Evolutionary conservation across 495 filamentous ascomycete genomes (phyloP), one percentile per base, ranked within the genome.

Genomic region (Hypomontagnella monticulosa): DNA sequence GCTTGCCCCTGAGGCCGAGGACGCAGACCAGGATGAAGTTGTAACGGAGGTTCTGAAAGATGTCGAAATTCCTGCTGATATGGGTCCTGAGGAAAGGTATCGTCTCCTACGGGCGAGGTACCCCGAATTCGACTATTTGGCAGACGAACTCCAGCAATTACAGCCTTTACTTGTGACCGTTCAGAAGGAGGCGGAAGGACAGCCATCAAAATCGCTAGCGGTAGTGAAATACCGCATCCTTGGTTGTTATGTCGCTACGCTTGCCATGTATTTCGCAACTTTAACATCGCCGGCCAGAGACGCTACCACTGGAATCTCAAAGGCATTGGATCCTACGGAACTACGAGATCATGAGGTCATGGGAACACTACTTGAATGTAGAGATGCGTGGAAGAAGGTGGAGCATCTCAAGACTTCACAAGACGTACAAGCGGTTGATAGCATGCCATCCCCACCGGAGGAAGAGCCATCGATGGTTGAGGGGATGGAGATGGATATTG

Each of bases 231-330:
- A 87, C 63, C 88, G 89, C 63, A 87, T 93, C 19, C 75, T 96
- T 20, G 88, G 89, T 27, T 88, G 92, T 43, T 97, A 98, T 73
- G 79, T 98, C 14, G 93, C 89, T 34, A 82, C 91, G 0, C 80
- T 98, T 69, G 87, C 89, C 57, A 92, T 97, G 87, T 99, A 98
- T 74, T 97, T 99, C 74, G 91, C 92, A 55, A 83, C 98, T 38
- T 79, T 98, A 23, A 89, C 92, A 20, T 96, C 92, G 1, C 83
- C 88, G 1, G 82, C 89, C 11, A 78, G 86, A 46, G 82, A 84
- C 12, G 62, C 47, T 8, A 78, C 80, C 36, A 78, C 81, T 12
- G 75, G 78, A 8, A 46, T 78, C n/a, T 75, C 85, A 11, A 81
- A 88, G 75, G 79, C 90, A 3, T 57, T 85, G 8, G 78, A 78